A percentile compares a stretch with the other conserved stretches of the same genome.
Evolutionary conservation across 345 rosid species (phyloP).

Genomic region (Anacardium occidentale): DNA sequence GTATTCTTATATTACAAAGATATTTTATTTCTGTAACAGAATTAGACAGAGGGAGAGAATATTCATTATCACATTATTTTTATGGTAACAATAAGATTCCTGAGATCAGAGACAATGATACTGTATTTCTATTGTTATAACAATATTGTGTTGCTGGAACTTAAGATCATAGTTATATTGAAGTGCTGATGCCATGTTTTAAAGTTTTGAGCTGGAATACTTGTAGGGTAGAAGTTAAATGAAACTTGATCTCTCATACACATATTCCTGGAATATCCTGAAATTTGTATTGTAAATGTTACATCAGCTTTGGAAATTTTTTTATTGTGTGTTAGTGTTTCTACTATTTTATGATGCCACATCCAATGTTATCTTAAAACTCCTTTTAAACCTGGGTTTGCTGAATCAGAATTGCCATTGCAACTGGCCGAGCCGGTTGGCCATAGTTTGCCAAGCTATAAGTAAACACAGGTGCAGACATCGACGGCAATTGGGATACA

Average conservation of each 20-base stretch:
- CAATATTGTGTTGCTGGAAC: background rate
- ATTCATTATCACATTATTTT: conserved; percentile 3
- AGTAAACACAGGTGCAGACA: conserved; percentile 75
- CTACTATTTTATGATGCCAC: background rate
- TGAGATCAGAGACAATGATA: background rate
- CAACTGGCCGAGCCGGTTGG: conserved; percentile 55
- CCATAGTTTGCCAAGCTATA: conserved; percentile 68
- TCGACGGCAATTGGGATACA: too few relatives aligned
- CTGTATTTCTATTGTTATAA: background rate
- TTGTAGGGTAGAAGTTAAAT: background rate
- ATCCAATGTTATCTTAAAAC: too few relatives aligned
- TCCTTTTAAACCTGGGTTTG: background rate
- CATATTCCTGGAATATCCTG: background rate
- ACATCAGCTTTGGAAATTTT: too few relatives aligned
- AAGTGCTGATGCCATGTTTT: background rate
- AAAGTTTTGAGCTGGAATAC: background rate
- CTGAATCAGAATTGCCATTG: background rate
- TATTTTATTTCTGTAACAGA: conserved; percentile 27
- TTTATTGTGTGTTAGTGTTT: too few relatives aligned
- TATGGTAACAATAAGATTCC: background rate
- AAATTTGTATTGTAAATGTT: background rate
- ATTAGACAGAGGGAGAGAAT: conserved; percentile 25
- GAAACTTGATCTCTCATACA: background rate
- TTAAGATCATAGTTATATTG: background rate
- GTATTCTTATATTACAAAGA: conserved; percentile 10